Base-by-base conservation (phyloP, 257 asterid species). In the Leonotis leonurus region DNA sequence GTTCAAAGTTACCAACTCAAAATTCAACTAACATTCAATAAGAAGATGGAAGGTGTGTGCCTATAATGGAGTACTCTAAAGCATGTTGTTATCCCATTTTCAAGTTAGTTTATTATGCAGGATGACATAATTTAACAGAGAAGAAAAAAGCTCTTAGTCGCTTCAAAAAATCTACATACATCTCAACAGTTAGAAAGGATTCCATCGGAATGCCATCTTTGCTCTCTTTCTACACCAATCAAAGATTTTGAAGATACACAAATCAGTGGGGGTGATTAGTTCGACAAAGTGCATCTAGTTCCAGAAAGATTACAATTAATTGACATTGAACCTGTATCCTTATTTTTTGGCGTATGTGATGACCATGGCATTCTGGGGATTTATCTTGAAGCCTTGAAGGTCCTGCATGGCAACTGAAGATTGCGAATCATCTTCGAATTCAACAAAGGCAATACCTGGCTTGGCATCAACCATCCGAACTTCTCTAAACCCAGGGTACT, bases 371-470 rank as follows among this genome's bases (percentile, higher is more conserved):
- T 93, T 85, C 68, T 87, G 89, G 35, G 97, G 78, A 40, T 85
- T 83, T 71, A 93, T 85, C 75, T 81, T 89, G 88, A 93, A 93
- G 78, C 95, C 97, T 66, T 93, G 97, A 57, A 92, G 99, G 56
- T 82, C 97, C 78, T 89, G 95, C 99, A 92, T 89, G 70, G 99
- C 99, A 32, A 87, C 83, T 8, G 97, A 85, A 12, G 99, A 87
- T 76, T 82, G 91, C 1, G 77, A 53, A 64, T 89, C 99, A 3
- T 93, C 94, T 11, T 87, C 97, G 58, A 76, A 93, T 84, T 93
- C 99, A 5, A 93, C 96, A 30, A 93, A 93, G 8, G 99, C 96
- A 14, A 93, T 93, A 49, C 99, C 99, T 3, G 99, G 99, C 60
- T 92, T 92, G 10, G 99, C 95, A 21, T 83, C 97, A 7, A 85